phyloP scores from a whole-genome alignment of 1,284 basidiomycete genomes.

The Marasmius oreades region DNA sequence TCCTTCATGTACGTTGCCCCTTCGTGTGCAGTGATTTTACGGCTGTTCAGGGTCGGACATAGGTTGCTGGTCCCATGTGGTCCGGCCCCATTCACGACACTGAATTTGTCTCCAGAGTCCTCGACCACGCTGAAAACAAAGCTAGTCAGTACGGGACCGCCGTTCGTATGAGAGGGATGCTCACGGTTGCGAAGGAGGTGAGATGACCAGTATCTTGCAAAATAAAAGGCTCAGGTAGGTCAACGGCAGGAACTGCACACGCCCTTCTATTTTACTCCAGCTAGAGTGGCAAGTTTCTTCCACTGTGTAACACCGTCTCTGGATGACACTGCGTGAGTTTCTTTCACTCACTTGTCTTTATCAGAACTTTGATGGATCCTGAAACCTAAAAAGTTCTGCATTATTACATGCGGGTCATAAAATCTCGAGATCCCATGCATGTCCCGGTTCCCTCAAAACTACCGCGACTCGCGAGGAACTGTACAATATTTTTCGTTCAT shows the following conservation, averaged over 20 bases:
- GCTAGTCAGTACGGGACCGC: slow-evolving; percentile 73
- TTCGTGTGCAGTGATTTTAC: slow-evolving; percentile 1
- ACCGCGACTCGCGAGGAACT: slow-evolving; percentile 71
- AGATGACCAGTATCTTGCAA: slow-evolving; percentile 18
- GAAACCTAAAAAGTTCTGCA: slow-evolving; percentile 57
- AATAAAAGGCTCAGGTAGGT: no score
- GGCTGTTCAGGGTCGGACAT: background rate
- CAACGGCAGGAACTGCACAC: slow-evolving; percentile 65
- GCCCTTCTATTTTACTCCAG: slow-evolving; percentile 92
- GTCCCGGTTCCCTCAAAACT: slow-evolving; percentile 89
- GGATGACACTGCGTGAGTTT: slow-evolving; percentile 65
- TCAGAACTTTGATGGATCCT: background rate
- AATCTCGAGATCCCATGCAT: slow-evolving; percentile 89
- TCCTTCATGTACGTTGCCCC: slow-evolving; percentile 59
- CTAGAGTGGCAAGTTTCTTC: slow-evolving; percentile 78
- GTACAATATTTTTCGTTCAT: slow-evolving; percentile 82
- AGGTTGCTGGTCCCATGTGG: slow-evolving; percentile 97
- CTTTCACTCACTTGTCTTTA: background rate
- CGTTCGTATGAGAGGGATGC: slow-evolving; percentile 92
- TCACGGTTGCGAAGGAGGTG: slow-evolving; percentile 85
- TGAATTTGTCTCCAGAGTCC: slow-evolving; percentile 70
- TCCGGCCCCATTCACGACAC: slow-evolving; percentile 82
- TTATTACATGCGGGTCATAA: slow-evolving; percentile 83
- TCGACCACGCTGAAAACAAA: slow-evolving; percentile 71
- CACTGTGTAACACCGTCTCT: slow-evolving; percentile 80